These are phyloP conservation scores for Barbarea vulgaris DNA, from an alignment of 345 rosid species.

Conservation along the genomic window DNA sequence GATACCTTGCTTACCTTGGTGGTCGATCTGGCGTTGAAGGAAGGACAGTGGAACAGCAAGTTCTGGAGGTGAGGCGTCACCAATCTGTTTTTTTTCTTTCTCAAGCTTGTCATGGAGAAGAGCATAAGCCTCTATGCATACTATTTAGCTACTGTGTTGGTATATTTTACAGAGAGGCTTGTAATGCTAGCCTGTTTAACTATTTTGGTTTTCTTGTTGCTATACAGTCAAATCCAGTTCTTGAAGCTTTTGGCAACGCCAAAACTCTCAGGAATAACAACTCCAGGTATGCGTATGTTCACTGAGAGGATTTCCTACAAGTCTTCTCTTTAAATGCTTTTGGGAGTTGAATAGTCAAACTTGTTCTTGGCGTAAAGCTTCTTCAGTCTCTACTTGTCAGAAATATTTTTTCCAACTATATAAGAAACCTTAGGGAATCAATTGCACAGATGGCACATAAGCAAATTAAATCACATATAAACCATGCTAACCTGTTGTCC, in stretches of 20 bases:
- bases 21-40: constrained; percentile 99
- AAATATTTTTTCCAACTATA: background rate
- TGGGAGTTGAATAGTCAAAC: constrained; percentile 7
- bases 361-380: constrained; percentile 19
- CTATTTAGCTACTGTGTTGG: constrained; percentile 6
- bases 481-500: constrained; percentile 17
- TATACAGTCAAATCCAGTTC: constrained; percentile 98
- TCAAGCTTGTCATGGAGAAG: constrained; percentile 15
- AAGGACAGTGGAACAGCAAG: constrained; percentile 99
- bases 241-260: constrained; percentile 99
- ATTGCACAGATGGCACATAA: constrained; percentile 11
- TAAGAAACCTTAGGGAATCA: constrained; percentile 1
- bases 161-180: constrained; percentile 2
- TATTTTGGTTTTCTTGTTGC: constrained; percentile 35
- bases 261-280: constrained; percentile 98
- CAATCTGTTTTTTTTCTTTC: constrained; percentile 8
- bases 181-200: constrained; percentile 35
- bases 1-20: constrained; percentile 96
- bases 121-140: constrained; percentile 4
- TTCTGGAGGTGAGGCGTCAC: constrained; percentile 76
- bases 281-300: constrained; percentile 67
- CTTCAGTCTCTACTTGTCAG: constrained; percentile 2
- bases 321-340: constrained; percentile 16
- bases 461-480: background rate
- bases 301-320: constrained; percentile 8